These are phyloP conservation scores for Raphidocelis subcapitata DNA, from an alignment of 139 green algal species.

Conservation along the genomic window DNA sequence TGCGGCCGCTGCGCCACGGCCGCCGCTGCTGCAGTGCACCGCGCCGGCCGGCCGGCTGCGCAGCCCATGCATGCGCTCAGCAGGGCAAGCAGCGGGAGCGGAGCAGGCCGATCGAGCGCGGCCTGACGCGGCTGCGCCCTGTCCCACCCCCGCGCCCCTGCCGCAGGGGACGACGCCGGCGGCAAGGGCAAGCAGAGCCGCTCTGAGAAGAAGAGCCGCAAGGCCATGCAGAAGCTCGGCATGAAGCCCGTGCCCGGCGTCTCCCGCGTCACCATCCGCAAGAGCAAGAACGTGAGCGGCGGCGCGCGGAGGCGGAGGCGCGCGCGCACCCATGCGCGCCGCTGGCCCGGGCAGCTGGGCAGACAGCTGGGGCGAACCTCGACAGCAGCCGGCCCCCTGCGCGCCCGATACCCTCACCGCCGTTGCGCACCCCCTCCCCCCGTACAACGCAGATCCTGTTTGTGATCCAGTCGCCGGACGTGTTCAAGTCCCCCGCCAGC, in stretches of 20 bases:
- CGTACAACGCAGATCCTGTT: constrained; percentile 87
- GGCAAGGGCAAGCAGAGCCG: constrained; percentile 87
- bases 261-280: constrained; percentile 94
- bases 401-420: background rate
- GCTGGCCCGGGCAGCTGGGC: no score
- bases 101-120: no score
- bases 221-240: constrained; percentile 98
- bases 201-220: constrained; percentile 97
- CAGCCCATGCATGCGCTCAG: no score
- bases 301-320: background rate
- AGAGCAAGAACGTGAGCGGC: constrained; percentile 94
- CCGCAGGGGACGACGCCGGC: constrained; percentile 53
- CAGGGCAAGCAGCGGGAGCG: no score
- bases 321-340: no score
- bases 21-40: no score
- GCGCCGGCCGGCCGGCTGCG: no score
- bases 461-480: constrained; percentile 95
- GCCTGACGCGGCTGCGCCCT: no score
- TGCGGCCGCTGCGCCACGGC: no score
- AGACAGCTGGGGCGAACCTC: no score
- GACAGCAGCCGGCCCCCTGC: no score
- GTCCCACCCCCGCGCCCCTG: no score
- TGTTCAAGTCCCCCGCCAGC: constrained; percentile 94
- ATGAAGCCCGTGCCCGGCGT: constrained; percentile 97
- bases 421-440: background rate